Conservation (phyloP, 164 flowering plant species). For the Aristolochia contorta region DNA sequence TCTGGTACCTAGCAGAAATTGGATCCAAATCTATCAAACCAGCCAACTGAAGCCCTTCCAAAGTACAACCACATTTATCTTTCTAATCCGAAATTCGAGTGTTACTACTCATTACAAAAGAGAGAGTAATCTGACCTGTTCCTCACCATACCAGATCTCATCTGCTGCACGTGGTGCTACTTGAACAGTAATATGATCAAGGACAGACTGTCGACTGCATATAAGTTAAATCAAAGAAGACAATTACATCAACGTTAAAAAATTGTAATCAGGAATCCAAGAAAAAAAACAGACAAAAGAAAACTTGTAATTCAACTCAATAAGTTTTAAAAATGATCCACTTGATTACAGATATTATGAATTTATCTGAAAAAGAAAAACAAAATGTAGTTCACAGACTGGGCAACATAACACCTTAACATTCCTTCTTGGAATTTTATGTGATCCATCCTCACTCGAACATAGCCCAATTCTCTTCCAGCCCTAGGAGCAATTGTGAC, state of each 20-base stretch:
- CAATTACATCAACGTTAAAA: neutral
- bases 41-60: no score
- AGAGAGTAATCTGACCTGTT: slow-evolving; percentile 39
- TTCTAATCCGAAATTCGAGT: no score
- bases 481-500: slow-evolving; percentile 89
- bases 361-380: no score
- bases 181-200: slow-evolving; percentile 89
- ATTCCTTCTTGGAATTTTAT: slow-evolving; percentile 62
- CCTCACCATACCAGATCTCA: slow-evolving; percentile 80
- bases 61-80: no score
- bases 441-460: slow-evolving; percentile 74
- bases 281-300: neutral
- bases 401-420: slow-evolving; percentile 44
- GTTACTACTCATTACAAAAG: no score
- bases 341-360: no score
- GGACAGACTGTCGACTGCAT: slow-evolving; percentile 75
- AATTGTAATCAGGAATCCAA: neutral
- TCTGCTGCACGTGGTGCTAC: slow-evolving; percentile 96
- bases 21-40: no score
- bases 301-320: no score
- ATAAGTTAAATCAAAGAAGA: neutral
- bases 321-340: no score
- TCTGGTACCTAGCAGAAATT: no score
- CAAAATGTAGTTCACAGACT: no score
- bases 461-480: slow-evolving; percentile 88